Evolutionary conservation across 352 stramenopile genomes (phyloP), one percentile per base, ranked within the genome.

Genomic region (Globisporangium echinulatum): DNA sequence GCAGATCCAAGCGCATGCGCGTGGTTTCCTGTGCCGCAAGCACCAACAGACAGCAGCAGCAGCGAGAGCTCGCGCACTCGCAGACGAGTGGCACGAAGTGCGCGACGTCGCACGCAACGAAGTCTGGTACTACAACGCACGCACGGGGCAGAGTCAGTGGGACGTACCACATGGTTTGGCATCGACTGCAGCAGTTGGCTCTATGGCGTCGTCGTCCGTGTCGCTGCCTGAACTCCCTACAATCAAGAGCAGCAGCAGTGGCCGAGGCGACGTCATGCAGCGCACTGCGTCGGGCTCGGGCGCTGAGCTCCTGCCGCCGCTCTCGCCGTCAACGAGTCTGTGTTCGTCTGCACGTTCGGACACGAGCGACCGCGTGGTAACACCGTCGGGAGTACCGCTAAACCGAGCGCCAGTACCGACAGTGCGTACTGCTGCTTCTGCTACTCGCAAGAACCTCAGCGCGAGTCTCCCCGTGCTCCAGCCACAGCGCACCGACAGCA

Each of bases 41-140:
- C 63, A 62, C 14, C 51, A 59, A n/a, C 58, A 68, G 17, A 14
- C 51, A 59, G 17, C 58, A 68, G 17, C 54, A 73, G 37, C 62
- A 67, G 39, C 46, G 17, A 46, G 6, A 39, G 33, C 25, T 8
- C 36, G 19, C 4, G 47, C 50, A 42, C 6, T 38, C 6, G 47
- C 37, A 0, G 57, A 72, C 38, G 66, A 80, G 49, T 94, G 85
- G 85, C 77, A 87, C 46, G 64, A 91, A 55, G 79, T 94, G 8
- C 82, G 80, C 4, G 85, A 94, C 58, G 66, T 88, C 8, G 77
- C 87, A 15, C 63, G 69, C 7, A 74, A 70, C 6, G 83, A 92
- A 46, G 72, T 85, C 13, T 94, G 85, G 85, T 94, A 85, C 62
- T 94, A 92, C 69, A 94, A 94, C 55, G 63, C 71, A 3, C 55